Evolutionary conservation across 768 basidiomycete genomes (phyloP), one percentile per base, ranked within the genome.

Genomic region (Psilocybe cyanescens): DNA sequence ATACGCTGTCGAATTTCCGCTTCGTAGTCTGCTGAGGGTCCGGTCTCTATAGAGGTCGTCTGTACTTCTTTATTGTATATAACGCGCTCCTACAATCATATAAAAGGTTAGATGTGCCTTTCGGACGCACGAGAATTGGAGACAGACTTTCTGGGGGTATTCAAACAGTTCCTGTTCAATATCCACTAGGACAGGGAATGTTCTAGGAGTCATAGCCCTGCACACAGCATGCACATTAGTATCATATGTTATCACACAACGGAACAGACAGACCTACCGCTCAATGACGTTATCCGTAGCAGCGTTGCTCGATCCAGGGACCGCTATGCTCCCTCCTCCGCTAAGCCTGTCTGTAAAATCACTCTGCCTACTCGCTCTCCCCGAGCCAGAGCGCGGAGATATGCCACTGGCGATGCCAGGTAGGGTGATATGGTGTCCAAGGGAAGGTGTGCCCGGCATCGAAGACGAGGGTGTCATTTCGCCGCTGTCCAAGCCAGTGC

Each of bases 121-220:
- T 17, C 7, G 17, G 29, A 57, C 9, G 47, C 11, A 44, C 28
- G 37, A 28, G 9, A 47, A 50, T 14, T 29, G 5, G 24, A 16
- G 7, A 68, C 79, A 50, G 58, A 94, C 95, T 79, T 91, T 94
- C 68, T 90, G 87, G 2, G 95, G 95, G 9, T 95, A 77, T 67
- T 96, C 95, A 66, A 94, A 97, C 4, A 97, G 77, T 70, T 97
- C 95, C 69, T 94, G 89, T 65, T 95, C 92, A 16, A 92, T 82
- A 65, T 97, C 93, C 53, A 97, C 85, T n/a, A 95, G 81, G 70
- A 94, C 92, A n/a, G 85, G 84, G 46, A 87, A 78, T 31, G 83
- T 80, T 46, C 90, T 82, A 9, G 89, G 87, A 4, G 83, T 86
- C 68, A 92, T 78, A 48, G 79, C 78, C 59, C 90, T 92, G 24